phyloP scores from a whole-genome alignment of 495 filamentous ascomycete species.

The Podospora fimiseda region DNA sequence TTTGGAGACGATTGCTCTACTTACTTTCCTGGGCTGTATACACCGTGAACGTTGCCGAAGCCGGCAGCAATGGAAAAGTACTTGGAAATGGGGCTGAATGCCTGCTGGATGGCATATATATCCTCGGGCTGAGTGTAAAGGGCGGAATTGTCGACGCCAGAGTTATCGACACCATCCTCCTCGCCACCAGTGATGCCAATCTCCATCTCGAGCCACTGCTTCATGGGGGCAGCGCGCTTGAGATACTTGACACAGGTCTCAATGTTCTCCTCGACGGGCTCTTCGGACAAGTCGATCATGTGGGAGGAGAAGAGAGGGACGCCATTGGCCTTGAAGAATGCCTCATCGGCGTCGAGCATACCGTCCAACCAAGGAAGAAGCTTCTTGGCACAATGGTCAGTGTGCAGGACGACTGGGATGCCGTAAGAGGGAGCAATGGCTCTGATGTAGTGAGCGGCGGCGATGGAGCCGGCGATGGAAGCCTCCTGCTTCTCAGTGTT shows the following conservation, averaged over 20 bases:
- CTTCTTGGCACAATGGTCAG: constrained; percentile 86
- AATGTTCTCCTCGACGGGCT: constrained; percentile 84
- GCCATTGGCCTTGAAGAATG: constrained; percentile 83
- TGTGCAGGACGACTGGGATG: constrained; percentile 68
- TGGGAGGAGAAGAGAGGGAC: constrained; percentile 91
- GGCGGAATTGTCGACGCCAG: constrained; percentile 78
- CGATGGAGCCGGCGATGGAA: constrained; percentile 79
- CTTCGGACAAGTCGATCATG: constrained; percentile 95
- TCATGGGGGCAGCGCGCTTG: constrained; percentile 86
- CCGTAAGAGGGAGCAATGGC: constrained; percentile 80
- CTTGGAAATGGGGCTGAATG: constrained; percentile 70
- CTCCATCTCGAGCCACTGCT: constrained; percentile 99
- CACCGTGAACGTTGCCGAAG: constrained; percentile 94
- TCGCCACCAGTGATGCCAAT: constrained; percentile 59
- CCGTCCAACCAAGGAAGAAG: constrained; percentile 89
- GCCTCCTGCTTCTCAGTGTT: constrained; percentile 74
- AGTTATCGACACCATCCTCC: constrained; percentile 61
- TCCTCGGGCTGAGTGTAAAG: constrained; percentile 98
- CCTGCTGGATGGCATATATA: constrained; percentile 76
- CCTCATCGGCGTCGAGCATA: constrained; percentile 87
- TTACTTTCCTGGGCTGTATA: constrained; percentile 98
- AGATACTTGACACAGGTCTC: constrained; percentile 83
- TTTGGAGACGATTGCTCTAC: too few species aligned
- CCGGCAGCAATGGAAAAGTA: constrained; percentile 98
- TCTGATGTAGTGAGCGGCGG: constrained; percentile 91